Conservation (phyloP, 2,329 filamentous ascomycete species). For the Coleophoma crateriformis region DNA sequence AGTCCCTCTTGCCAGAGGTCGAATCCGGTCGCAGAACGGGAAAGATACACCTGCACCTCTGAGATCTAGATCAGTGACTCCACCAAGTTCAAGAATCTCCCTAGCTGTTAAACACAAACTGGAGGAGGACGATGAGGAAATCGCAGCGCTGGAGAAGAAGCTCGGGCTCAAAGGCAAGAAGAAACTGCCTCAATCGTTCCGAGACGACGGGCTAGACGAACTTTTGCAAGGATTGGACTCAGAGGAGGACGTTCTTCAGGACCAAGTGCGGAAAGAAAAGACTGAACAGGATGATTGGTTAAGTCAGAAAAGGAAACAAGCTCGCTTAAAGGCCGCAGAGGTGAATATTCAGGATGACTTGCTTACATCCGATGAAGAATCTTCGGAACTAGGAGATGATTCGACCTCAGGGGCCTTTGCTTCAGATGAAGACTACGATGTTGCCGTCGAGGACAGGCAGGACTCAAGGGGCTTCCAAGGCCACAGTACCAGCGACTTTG, state of each 20-base stretch:
- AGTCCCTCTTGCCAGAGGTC: slow-evolving; percentile 15
- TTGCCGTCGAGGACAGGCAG: slow-evolving; percentile 17
- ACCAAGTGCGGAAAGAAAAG: slow-evolving; percentile 50
- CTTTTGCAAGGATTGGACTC: slow-evolving; percentile 65
- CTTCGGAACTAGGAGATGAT: slow-evolving; percentile 13
- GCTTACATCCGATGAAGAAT: slow-evolving; percentile 8
- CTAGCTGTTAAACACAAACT: slow-evolving; percentile 54
- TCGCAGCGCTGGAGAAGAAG: slow-evolving; percentile 80
- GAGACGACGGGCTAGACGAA: slow-evolving; percentile 78
- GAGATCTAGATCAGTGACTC: slow-evolving; percentile 5
- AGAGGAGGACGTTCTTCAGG: slow-evolving; percentile 37
- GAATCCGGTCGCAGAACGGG: not conserved
- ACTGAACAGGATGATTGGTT: slow-evolving; percentile 56
- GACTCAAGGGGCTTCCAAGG: slow-evolving; percentile 29
- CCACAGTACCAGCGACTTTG: slow-evolving; percentile 26
- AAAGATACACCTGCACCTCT: not conserved
- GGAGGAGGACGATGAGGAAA: slow-evolving; percentile 80
- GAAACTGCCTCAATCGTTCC: slow-evolving; percentile 64
- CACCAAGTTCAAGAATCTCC: slow-evolving; percentile 15
- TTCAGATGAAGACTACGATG: slow-evolving; percentile 18
- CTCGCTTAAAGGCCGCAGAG: slow-evolving; percentile 8
- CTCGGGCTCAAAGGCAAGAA: slow-evolving; percentile 76
- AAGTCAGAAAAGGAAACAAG: slow-evolving; percentile 49
- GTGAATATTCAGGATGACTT: not conserved
- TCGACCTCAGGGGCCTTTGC: slow-evolving; percentile 22